phyloP scores from a whole-genome alignment of 1,284 basidiomycete genomes.

The Schizopora paradoxa region DNA sequence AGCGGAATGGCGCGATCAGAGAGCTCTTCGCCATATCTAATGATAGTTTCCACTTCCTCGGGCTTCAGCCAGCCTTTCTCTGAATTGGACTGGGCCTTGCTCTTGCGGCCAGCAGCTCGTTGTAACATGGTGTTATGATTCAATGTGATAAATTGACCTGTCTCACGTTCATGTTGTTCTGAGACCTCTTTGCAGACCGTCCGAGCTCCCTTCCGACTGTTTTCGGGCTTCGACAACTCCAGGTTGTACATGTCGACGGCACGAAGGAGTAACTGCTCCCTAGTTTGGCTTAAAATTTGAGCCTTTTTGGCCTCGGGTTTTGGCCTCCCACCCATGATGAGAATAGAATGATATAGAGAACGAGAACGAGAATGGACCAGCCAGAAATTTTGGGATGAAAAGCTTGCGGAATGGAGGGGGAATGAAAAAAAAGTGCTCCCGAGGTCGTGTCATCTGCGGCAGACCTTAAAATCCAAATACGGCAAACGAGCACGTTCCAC shows the following conservation, averaged over 20 bases:
- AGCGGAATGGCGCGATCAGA: conserved; percentile 31
- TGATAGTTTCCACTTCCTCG: conserved; percentile 27
- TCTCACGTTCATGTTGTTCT: background rate
- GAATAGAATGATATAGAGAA: too few species aligned
- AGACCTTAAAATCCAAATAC: too few species aligned
- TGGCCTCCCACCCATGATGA: conserved; percentile 1
- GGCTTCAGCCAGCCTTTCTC: conserved; percentile 23
- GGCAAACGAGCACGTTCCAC: too few species aligned
- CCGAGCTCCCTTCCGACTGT: background rate
- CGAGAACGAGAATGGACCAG: too few species aligned
- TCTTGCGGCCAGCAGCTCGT: conserved; percentile 18
- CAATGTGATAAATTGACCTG: conserved; percentile 18
- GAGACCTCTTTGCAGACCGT: conserved; percentile 3
- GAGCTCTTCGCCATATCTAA: conserved; percentile 20
- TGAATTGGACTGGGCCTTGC: conserved; percentile 21
- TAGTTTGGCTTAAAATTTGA: conserved; percentile 1
- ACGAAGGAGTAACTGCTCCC: conserved; percentile 11
- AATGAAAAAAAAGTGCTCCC: too few species aligned
- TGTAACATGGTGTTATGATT: conserved; percentile 19
- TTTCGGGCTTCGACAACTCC: conserved; percentile 11
- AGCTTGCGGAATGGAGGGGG: too few species aligned
- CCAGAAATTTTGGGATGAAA: too few species aligned
- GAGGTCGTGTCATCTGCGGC: too few species aligned
- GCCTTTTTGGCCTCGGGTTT: conserved; percentile 3
- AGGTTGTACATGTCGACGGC: conserved; percentile 14